Conservation (phyloP, 331 rosid species). For the Phaseolus coccineus region DNA sequence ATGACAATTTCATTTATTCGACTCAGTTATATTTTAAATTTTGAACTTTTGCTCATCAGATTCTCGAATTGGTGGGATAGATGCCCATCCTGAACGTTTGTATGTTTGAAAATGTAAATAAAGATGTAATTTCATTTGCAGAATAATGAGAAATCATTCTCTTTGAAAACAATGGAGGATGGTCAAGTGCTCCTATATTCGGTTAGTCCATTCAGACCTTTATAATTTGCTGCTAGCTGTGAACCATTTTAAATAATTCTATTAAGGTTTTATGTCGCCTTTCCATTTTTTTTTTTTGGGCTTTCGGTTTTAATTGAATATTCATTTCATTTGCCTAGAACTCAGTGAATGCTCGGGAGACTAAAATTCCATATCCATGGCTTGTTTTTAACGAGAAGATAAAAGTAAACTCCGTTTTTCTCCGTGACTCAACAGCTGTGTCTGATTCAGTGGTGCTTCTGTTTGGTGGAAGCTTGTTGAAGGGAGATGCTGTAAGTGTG, state of each 20-base stretch:
- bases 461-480: conserved; percentile 84
- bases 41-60: conserved; percentile 23
- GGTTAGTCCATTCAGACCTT: conserved; percentile 55
- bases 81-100: neutral
- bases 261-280: neutral
- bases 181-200: conserved; percentile 92
- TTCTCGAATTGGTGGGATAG: neutral
- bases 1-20: neutral
- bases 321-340: conserved; percentile 63
- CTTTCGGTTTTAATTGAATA: conserved; percentile 41
- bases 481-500: conserved; percentile 74
- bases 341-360: conserved; percentile 93
- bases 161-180: conserved; percentile 97
- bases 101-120: conserved; percentile 28
- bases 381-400: conserved; percentile 94
- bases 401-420: conserved; percentile 96
- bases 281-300: conserved; percentile 5
- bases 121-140: conserved; percentile 52
- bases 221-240: conserved; percentile 36
- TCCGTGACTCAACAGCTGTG: conserved; percentile 96
- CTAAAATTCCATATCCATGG: conserved; percentile 97
- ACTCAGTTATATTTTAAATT: neutral
- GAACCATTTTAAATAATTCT: conserved; percentile 14
- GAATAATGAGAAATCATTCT: conserved; percentile 91
- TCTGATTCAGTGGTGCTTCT: conserved; percentile 87